Percentiles rank a stretch among this genome's conserved stretches.
These are phyloP conservation scores for Umbelopsis sp. DNA, from an alignment of 192 early-diverging fungal species.

Conservation along the genomic window DNA sequence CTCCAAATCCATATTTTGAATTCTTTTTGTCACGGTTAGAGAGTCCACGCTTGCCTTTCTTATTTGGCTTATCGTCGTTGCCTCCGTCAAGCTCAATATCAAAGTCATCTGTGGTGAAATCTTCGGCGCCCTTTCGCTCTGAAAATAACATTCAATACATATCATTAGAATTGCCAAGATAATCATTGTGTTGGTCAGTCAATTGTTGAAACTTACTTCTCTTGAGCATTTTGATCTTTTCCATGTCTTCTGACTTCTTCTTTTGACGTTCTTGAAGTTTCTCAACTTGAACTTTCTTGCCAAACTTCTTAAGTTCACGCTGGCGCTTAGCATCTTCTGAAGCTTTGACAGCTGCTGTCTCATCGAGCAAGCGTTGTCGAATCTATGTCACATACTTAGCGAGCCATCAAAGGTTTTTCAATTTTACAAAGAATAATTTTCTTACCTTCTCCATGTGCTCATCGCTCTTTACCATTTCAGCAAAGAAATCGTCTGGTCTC, in stretches of 20 bases:
- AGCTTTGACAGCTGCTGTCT: constrained; percentile 76
- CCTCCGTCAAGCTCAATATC: constrained; percentile 67
- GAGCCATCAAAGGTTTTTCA: neutral
- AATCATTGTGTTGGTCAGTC: neutral
- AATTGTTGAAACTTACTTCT: constrained; percentile 65
- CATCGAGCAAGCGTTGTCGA: constrained; percentile 84
- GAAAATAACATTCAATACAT: constrained; percentile 5
- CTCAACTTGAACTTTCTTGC: constrained; percentile 95
- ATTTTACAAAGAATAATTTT: neutral
- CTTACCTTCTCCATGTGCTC: constrained; percentile 82
- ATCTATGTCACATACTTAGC: constrained; percentile 44
- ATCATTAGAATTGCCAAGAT: neutral
- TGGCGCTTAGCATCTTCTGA: constrained; percentile 85
- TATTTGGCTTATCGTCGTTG: constrained; percentile 21
- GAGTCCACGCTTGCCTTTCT: constrained; percentile 31
- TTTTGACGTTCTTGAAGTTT: constrained; percentile 88
- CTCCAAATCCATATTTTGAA: constrained; percentile 91
- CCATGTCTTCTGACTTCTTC: constrained; percentile 84
- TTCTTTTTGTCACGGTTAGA: constrained; percentile 75
- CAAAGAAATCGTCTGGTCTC: constrained; percentile 95
- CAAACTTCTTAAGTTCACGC: constrained; percentile 94
- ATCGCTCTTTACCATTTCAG: constrained; percentile 98
- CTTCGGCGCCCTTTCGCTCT: constrained; percentile 59
- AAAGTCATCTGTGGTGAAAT: constrained; percentile 64
- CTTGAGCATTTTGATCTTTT: constrained; percentile 89